A percentile compares a stretch with the other conserved stretches of the same genome.
Conservation (phyloP, 805 yeast species). For the Lipomyces kockii region DNA sequence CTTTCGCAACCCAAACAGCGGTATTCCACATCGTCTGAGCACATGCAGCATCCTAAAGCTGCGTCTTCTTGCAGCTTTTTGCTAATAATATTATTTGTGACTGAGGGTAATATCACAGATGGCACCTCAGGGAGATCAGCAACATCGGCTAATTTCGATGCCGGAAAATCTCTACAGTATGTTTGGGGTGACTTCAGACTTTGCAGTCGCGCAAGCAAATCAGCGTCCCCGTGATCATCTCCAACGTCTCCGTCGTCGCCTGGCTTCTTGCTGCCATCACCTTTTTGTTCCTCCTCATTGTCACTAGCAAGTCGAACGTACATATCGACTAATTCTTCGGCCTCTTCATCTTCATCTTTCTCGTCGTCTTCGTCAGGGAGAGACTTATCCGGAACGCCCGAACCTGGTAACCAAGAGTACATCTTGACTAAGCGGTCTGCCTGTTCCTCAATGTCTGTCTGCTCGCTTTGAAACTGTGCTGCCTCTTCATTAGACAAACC, state of each 20-base stretch:
- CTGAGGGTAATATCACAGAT: conserved; percentile 17
- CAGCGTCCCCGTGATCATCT: conserved; percentile 5
- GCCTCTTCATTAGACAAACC: background rate
- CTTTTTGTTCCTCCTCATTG: conserved; percentile 17
- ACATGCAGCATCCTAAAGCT: conserved; percentile 36
- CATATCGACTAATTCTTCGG: conserved; percentile 31
- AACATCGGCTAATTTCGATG: background rate
- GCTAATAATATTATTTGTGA: conserved; percentile 13
- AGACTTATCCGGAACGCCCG: conserved; percentile 11
- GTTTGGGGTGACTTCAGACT: conserved; percentile 18
- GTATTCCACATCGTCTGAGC: conserved; percentile 32
- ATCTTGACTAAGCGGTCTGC: conserved; percentile 26
- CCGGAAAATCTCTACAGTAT: background rate
- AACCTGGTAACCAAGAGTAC: conserved; percentile 16
- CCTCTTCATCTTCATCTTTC: conserved; percentile 30
- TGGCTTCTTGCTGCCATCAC: background rate
- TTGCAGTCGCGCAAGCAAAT: conserved; percentile 24
- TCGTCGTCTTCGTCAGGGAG: conserved; percentile 8
- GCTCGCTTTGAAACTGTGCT: conserved; percentile 16
- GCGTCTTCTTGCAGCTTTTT: conserved; percentile 31
- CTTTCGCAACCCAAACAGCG: conserved; percentile 34
- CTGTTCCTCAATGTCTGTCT: conserved; percentile 29
- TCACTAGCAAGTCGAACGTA: conserved; percentile 27
- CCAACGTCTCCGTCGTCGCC: background rate
- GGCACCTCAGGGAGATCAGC: conserved; percentile 23